These are phyloP conservation scores for Adiantum capillusveneris DNA, from an alignment of 75 land plant species.

Conservation along the genomic window DNA sequence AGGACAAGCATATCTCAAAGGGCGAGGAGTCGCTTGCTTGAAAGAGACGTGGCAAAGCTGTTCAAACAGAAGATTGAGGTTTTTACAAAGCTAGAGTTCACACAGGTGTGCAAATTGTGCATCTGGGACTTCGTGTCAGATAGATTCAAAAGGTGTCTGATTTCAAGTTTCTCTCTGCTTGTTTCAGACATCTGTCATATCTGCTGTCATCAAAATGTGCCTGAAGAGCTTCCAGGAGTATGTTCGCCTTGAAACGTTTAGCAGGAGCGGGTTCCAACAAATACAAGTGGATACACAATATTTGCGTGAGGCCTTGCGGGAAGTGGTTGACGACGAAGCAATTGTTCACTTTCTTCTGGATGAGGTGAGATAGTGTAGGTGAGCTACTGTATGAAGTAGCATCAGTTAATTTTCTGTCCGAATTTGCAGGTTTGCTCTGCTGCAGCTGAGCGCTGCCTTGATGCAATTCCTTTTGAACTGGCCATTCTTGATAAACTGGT, in stretches of 20 bases:
- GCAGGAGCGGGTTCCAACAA: slow-evolving; percentile 89
- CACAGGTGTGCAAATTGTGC: slow-evolving; percentile 78
- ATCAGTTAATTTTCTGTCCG: neutral
- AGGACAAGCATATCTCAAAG: slow-evolving; percentile 51
- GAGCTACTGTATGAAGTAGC: neutral
- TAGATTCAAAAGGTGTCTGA: neutral
- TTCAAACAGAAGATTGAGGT: slow-evolving; percentile 93
- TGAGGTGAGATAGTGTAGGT: slow-evolving; percentile 50
- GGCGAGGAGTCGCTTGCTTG: slow-evolving; percentile 77
- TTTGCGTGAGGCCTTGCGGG: slow-evolving; percentile 60
- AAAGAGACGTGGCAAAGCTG: slow-evolving; percentile 87
- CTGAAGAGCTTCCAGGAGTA: slow-evolving; percentile 90
- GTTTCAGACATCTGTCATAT: slow-evolving; percentile 81
- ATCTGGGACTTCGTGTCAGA: too few species aligned
- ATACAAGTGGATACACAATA: slow-evolving; percentile 90
- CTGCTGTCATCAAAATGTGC: slow-evolving; percentile 66
- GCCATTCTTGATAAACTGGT: slow-evolving; percentile 78
- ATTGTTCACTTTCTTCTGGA: slow-evolving; percentile 77
- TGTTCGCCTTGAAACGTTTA: slow-evolving; percentile 87
- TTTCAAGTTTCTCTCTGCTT: slow-evolving; percentile 5
- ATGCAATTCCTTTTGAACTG: slow-evolving; percentile 75
- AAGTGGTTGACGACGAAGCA: slow-evolving; percentile 66
- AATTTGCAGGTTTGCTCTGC: slow-evolving; percentile 70
- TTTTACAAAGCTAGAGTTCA: slow-evolving; percentile 82
- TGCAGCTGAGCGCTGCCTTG: slow-evolving; percentile 89